Conservation (phyloP, 2,329 filamentous ascomycete genomes). For the Colletotrichum theobromicola region DNA sequence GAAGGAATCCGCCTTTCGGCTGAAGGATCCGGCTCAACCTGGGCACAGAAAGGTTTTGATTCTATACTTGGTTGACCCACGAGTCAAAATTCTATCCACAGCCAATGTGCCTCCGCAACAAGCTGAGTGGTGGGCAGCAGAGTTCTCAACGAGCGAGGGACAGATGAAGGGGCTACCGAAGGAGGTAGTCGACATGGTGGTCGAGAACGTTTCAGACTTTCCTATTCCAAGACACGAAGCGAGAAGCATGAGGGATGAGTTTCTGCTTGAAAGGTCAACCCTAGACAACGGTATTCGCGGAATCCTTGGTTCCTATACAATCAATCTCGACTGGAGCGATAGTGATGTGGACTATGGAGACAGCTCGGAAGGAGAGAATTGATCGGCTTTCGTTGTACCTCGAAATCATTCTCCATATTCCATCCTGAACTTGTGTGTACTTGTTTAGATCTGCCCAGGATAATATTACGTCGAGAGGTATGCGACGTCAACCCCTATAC, state of each 20-base stretch:
- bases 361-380: neutral
- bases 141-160: neutral
- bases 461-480: no score
- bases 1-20: constrained; percentile 6
- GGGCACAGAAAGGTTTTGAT: constrained; percentile 22
- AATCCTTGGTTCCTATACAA: neutral
- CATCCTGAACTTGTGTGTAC: no score
- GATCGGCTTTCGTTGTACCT: no score
- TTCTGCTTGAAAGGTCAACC: neutral
- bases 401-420: no score
- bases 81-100: constrained; percentile 22
- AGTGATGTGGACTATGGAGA: neutral
- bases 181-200: neutral
- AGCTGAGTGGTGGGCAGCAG: constrained; percentile 13
- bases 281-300: neutral
- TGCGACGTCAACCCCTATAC: no score
- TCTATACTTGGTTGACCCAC: constrained; percentile 24
- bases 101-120: constrained; percentile 25
- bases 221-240: neutral
- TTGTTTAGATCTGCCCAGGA: no score
- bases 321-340: neutral
- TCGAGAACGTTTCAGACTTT: neutral
- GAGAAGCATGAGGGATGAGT: fast-evolving
- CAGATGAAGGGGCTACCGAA: neutral
- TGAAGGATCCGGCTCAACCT: constrained; percentile 12